Conservation (phyloP, 305 asterid species). For the Fraxinus albicans region DNA sequence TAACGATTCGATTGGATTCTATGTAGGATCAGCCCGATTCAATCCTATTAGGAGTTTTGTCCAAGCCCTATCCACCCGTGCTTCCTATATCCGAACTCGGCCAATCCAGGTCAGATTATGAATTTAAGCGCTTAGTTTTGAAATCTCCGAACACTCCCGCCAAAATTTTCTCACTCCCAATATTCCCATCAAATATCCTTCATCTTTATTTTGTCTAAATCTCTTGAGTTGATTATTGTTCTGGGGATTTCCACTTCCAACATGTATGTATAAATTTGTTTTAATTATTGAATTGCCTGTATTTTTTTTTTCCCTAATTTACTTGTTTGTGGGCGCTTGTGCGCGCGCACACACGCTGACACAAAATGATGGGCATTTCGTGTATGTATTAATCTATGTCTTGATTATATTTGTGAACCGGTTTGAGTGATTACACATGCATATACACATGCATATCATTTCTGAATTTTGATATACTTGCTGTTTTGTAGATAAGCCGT, state of each 20-base stretch:
- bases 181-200: not conserved
- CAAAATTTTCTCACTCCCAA: not conserved
- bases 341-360: not conserved
- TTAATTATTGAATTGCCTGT: not conserved
- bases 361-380: not conserved
- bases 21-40: no score
- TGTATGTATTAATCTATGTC: not conserved
- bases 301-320: not conserved
- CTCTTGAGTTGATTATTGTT: not conserved
- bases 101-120: not conserved
- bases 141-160: not conserved
- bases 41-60: no score
- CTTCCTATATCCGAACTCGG: no score
- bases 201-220: not conserved
- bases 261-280: not conserved
- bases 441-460: not conserved
- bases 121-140: not conserved
- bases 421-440: not conserved
- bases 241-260: not conserved
- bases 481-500: conserved; percentile 26
- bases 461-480: not conserved
- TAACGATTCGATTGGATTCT: no score
- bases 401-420: not conserved
- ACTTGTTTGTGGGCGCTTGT: not conserved
- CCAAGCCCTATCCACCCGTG: no score